Base-by-base conservation (phyloP, 2,329 filamentous ascomycete species). In the Ciborinia camelliae region DNA sequence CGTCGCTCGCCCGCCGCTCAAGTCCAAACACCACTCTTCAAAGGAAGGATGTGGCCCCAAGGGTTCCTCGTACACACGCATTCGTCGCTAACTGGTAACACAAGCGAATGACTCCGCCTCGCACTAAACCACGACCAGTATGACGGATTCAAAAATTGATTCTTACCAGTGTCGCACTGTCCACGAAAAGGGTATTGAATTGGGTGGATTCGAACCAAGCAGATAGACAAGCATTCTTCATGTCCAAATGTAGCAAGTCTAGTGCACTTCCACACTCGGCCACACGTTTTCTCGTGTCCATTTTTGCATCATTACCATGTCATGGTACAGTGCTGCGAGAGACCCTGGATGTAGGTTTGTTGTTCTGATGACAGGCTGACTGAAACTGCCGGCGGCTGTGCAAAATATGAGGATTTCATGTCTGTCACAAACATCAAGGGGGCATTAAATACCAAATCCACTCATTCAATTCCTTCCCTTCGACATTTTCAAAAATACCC, bases 281-380 rank as follows among this genome's bases (percentile, higher is more conserved):
- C 51, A 37, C 51, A 43, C 23, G 28, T 41, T 63, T 66, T 66
- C 67, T 67, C 68, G 67, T 69, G 65, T 69, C 68, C 68, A 69
- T 66, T 68, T 68, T 70, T 68, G 55, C 51, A 67, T 65, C 62
- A 62, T 39, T 45, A 10, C 50, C 41, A 23, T 32, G 35, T 39
- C 45, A 55, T 51, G 37, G 39, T 26, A 45, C 57, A 18, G 48
- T 23, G 30, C 28, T 61, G n/a, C 39, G 28, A 30, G 18, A 48
- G 26, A n/a, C 37, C 37, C 26, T 54, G 48, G n/a, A 54, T 62
- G 14, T 54, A 47, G 55, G 41, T 23, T 62, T 54, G 48, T 43
- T 53, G 47, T 62, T 39, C 57, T 65, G 57, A 47, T 62, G 45
- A 59, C 53, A 59, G 8, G 37, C 62, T 59, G 62, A 43, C 18